Evolutionary conservation across 2,329 filamentous ascomycete species (phyloP).

Genomic region (Emydomyces testavorans): DNA sequence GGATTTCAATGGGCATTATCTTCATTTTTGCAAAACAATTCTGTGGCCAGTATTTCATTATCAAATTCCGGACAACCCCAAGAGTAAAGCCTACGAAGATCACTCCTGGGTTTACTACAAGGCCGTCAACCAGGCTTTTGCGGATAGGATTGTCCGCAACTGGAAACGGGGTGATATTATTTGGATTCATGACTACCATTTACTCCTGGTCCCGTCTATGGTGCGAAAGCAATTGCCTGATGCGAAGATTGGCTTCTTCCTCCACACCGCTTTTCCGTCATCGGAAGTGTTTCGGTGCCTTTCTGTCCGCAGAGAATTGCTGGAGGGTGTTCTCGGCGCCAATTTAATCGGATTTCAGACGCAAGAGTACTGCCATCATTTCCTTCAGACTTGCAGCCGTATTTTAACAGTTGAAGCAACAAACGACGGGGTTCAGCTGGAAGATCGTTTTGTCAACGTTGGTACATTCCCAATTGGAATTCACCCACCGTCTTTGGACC

Average conservation of each 20-base stretch:
- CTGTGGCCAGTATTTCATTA: conserved; percentile 98
- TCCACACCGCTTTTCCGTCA: conserved; percentile 90
- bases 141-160: conserved; percentile 75
- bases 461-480: conserved; percentile 80
- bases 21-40: conserved; percentile 94
- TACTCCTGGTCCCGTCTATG: conserved; percentile 80
- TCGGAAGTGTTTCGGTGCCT: conserved; percentile 93
- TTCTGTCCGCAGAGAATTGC: conserved; percentile 70
- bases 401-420: conserved; percentile 83
- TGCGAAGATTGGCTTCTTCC: conserved; percentile 89
- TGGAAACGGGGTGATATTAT: conserved; percentile 90
- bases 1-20: conserved; percentile 89
- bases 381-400: conserved; percentile 88
- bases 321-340: conserved; percentile 85
- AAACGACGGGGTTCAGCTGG: conserved; percentile 74
- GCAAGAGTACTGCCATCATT: conserved; percentile 83
- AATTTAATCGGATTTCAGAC: conserved; percentile 92
- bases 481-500: conserved; percentile 63
- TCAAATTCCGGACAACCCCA: conserved; percentile 92
- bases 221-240: conserved; percentile 75
- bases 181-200: conserved; percentile 93
- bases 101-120: conserved; percentile 95
- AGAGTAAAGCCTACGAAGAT: conserved; percentile 95
- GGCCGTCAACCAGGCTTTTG: conserved; percentile 84
- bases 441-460: conserved; percentile 87